Evolutionary conservation across 2,329 filamentous ascomycete genomes (phyloP).

Genomic region (Leptosphaerulina australis): DNA sequence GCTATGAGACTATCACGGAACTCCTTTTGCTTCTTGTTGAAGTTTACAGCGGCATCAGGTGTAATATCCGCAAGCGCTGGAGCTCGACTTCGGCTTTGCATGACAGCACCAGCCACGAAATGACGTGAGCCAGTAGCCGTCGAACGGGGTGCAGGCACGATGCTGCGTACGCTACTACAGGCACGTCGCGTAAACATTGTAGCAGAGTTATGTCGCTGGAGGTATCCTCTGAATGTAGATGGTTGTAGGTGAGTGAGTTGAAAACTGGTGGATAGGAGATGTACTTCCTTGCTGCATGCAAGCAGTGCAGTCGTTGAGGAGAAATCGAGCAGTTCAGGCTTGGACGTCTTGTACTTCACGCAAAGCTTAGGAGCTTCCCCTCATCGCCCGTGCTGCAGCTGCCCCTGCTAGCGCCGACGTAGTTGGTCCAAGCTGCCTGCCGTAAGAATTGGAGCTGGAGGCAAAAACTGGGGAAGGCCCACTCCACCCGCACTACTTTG

Average conservation of each 20-base stretch:
- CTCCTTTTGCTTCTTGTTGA: slow-evolving; percentile 81
- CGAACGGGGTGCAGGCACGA: slow-evolving; percentile 25
- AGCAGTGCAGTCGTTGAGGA: not conserved
- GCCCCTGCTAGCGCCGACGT: slow-evolving; percentile 12
- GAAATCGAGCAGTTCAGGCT: not conserved
- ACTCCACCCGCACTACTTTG: not conserved
- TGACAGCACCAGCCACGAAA: slow-evolving; percentile 36
- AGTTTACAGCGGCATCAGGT: slow-evolving; percentile 71
- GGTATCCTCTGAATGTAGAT: not conserved
- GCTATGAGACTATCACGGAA: slow-evolving; percentile 83
- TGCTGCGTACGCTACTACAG: slow-evolving; percentile 35
- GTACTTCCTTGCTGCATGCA: not conserved
- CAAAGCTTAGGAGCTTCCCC: slow-evolving; percentile 15
- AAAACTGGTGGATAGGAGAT: not conserved
- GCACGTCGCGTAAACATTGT: slow-evolving; percentile 44
- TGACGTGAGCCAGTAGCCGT: slow-evolving; percentile 30
- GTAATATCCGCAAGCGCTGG: slow-evolving; percentile 89
- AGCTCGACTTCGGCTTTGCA: slow-evolving; percentile 34
- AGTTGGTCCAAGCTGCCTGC: not conserved
- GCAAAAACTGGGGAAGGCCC: slow-evolving; percentile 10
- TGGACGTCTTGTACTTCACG: slow-evolving; percentile 1
- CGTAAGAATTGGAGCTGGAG: not conserved
- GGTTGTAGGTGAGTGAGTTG: not conserved
- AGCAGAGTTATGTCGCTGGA: slow-evolving; percentile 3
- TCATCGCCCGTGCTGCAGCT: slow-evolving; percentile 20